Base-by-base conservation (phyloP, 345 rosid species). In the Raphanus raphanistrum region DNA sequence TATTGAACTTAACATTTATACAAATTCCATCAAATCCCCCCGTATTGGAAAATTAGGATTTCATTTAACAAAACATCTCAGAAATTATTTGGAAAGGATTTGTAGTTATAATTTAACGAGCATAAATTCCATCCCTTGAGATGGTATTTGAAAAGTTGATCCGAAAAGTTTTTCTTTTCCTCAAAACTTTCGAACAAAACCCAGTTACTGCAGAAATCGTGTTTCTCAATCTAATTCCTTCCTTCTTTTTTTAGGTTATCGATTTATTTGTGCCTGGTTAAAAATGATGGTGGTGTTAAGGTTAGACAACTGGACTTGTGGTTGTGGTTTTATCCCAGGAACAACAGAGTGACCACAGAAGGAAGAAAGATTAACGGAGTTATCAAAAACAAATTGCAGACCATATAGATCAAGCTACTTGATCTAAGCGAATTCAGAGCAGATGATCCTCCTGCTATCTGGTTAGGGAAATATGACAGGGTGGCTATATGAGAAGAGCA, bases 271-370 rank as follows among this genome's bases (percentile, higher is more conserved):
- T 1, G 2, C 11, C 1, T 0, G 12, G 3, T 38, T 4, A 32
- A 32, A 32, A 32, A 32, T 2, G 12, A 38, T 38, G 45, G 12
- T n/a, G 73, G 58, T 79, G 16, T 84, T 85, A 70, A 86, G 72
- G 72, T 82, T 70, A 66, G 84, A 86, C 96, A 95, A 97, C 97
- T 92, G 78, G 97, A 90, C 80, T 77, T 72, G 70, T 95, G 97
- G 99, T 77, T 72, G 70, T 95, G 97, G 99, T 92, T 92, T 85
- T 93, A 91, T 88, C 96, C 96, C 81, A 86, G 89, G 82, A 87
- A 90, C 82, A 84, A 88, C 33, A 98, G 96, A 82, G 96, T 91
- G 57, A 88, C 91, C 67, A 92, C 84, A 85, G 98, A 95, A 81
- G 98, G 89, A 1, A 90, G 99, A 71, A 77, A 15, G 65, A 76